Conservation (phyloP, 768 basidiomycete genomes). For the Rhodocollybia butyracea region DNA sequence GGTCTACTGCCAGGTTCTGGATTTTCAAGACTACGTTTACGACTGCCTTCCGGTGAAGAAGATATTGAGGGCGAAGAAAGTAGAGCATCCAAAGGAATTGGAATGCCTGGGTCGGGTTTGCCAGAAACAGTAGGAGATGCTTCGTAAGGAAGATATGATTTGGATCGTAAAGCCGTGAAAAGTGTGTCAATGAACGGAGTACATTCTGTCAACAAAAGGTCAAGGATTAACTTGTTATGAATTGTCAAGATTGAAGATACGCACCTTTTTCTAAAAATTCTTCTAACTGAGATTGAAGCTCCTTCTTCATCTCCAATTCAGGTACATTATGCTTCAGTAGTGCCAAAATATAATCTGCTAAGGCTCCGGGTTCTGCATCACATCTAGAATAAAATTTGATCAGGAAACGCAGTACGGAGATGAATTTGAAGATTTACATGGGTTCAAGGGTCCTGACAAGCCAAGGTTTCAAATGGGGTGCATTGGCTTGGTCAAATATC, state of each 20-base stretch:
- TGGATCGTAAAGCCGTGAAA: constrained; percentile 80
- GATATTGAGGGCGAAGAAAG: constrained; percentile 33
- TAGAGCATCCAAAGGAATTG: constrained; percentile 72
- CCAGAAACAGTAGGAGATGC: constrained; percentile 38
- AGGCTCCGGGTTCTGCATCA: constrained; percentile 91
- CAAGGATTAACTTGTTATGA: constrained; percentile 13
- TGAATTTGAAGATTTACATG: constrained; percentile 56
- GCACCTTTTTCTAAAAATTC: constrained; percentile 93
- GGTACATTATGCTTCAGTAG: constrained; percentile 87
- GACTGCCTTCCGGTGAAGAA: constrained; percentile 47
- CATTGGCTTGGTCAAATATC: constrained; percentile 66
- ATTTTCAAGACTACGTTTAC: constrained; percentile 63
- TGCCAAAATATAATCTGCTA: constrained; percentile 93
- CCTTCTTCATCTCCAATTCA: constrained; percentile 78
- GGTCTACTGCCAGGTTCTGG: constrained; percentile 59
- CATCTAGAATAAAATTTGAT: constrained; percentile 59
- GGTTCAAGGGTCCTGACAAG: constrained; percentile 86
- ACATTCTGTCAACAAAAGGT: constrained; percentile 46
- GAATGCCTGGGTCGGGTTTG: constrained; percentile 65
- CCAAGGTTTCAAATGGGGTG: constrained; percentile 79
- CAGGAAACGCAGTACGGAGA: constrained; percentile 13
- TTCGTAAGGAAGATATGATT: constrained; percentile 80
- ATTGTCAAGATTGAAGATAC: constrained; percentile 15
- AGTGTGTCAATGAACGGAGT: constrained; percentile 78
- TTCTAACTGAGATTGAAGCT: constrained; percentile 72